Conservation (phyloP, 768 basidiomycete species). For the Coprinopsis cinerea region DNA sequence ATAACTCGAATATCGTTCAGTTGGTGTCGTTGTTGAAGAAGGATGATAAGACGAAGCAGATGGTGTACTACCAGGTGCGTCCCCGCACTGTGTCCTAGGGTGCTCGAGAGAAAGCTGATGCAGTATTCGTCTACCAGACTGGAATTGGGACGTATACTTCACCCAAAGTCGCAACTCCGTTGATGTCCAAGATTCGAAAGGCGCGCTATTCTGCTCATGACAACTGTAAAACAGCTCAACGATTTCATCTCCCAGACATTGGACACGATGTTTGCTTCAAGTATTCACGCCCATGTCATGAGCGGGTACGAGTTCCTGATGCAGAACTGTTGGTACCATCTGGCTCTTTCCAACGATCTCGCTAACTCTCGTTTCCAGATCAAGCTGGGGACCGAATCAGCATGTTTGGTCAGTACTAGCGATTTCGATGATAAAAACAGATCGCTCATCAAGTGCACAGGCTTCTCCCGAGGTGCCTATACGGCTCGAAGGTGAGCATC, state of each 20-base stretch:
- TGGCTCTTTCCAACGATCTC: neutral
- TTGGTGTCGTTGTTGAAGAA: conserved; percentile 48
- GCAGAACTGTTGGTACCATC: conserved; percentile 40
- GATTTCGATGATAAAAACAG: neutral
- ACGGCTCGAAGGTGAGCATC: conserved; percentile 39
- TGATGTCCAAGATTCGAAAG: conserved; percentile 32
- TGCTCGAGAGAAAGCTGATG: neutral
- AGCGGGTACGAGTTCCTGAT: conserved; percentile 56
- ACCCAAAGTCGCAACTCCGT: conserved; percentile 30
- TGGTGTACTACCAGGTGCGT: conserved; percentile 52
- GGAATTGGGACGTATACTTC: conserved; percentile 49
- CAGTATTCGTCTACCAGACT: conserved; percentile 22
- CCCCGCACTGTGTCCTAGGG: neutral
- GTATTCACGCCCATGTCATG: conserved; percentile 44
- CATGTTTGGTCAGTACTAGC: conserved; percentile 2
- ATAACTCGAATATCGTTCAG: conserved; percentile 52
- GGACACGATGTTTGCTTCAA: conserved; percentile 46
- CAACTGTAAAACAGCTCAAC: neutral
- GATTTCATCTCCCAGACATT: conserved; percentile 26
- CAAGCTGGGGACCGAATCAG: conserved; percentile 5
- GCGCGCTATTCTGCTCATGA: conserved; percentile 16
- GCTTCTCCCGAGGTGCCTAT: conserved; percentile 63
- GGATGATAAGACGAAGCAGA: conserved; percentile 44
- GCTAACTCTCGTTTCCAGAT: neutral
- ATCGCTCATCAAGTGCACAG: conserved; percentile 15